These are phyloP conservation scores for Perilla frutescens DNA, from an alignment of 257 asterid species.

Conservation along the genomic window DNA sequence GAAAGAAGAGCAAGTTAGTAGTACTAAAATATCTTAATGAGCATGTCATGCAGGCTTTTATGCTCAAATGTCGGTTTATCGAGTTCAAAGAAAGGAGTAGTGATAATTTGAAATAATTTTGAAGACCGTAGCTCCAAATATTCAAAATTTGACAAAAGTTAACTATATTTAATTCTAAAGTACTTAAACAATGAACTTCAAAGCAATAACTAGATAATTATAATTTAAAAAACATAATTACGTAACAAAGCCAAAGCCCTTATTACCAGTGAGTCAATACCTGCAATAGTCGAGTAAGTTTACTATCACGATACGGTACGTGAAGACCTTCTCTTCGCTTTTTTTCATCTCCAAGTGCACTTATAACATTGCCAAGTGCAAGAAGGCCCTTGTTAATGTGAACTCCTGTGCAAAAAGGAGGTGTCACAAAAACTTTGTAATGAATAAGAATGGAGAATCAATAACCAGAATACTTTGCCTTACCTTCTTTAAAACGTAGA, in stretches of 20 bases:
- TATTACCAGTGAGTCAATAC: constrained; percentile 36
- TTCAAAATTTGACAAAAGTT: neutral
- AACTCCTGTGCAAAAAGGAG: constrained; percentile 65
- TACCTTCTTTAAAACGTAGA: constrained; percentile 97
- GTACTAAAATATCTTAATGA: neutral
- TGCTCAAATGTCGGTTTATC: neutral
- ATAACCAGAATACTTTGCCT: constrained; percentile 3
- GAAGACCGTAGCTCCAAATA: too few relatives aligned
- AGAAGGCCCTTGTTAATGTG: constrained; percentile 99
- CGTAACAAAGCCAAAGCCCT: neutral
- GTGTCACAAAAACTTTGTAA: constrained; percentile 19
- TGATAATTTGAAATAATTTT: too few relatives aligned
- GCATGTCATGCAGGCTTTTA: constrained; percentile 8
- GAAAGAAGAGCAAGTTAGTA: neutral
- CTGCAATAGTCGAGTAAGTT: constrained; percentile 98
- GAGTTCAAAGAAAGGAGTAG: neutral
- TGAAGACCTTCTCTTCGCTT: constrained; percentile 96
- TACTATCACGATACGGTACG: constrained; percentile 97
- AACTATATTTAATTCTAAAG: neutral
- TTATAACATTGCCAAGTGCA: constrained; percentile 96
- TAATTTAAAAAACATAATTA: constrained; percentile 10
- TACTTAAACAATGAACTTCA: neutral
- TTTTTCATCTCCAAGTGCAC: constrained; percentile 99
- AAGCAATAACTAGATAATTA: neutral
- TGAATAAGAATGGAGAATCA: constrained; percentile 23